phyloP scores from a whole-genome alignment of 768 basidiomycete genomes.

The Rhodotorula taiwanensis region DNA sequence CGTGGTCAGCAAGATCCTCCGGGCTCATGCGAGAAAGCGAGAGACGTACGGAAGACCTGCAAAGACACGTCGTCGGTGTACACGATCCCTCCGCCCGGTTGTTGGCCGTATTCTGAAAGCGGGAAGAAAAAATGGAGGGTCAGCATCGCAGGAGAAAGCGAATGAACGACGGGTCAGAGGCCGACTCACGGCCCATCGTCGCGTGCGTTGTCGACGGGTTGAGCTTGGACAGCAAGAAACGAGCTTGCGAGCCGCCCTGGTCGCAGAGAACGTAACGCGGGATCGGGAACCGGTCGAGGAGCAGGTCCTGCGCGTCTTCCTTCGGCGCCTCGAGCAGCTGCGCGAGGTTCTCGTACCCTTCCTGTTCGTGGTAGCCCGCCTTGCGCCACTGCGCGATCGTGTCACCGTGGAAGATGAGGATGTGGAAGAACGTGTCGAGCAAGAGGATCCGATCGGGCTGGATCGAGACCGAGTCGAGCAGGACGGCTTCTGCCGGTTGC shows the following conservation, averaged over 20 bases:
- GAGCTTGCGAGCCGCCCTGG: slow-evolving; percentile 92
- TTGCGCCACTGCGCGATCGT: slow-evolving; percentile 96
- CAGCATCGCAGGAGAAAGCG: neutral
- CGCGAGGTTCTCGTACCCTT: slow-evolving; percentile 97
- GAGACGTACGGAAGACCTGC: slow-evolving; percentile 65
- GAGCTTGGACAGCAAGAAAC: slow-evolving; percentile 92
- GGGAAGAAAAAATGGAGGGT: neutral
- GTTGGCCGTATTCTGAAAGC: slow-evolving; percentile 60
- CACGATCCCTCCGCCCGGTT: slow-evolving; percentile 76
- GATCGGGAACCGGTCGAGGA: slow-evolving; percentile 91
- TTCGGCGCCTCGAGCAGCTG: slow-evolving; percentile 81
- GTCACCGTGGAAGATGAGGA: slow-evolving; percentile 98
- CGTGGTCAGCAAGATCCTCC: neutral
- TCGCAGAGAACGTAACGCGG: slow-evolving; percentile 97
- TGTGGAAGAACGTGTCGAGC: slow-evolving; percentile 99
- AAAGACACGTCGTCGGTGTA: slow-evolving; percentile 98
- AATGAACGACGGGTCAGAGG: neutral
- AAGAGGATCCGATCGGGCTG: slow-evolving; percentile 93
- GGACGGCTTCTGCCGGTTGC: slow-evolving; percentile 78
- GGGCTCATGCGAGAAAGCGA: neutral
- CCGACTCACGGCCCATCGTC: slow-evolving; percentile 50
- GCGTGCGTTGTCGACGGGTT: slow-evolving; percentile 98
- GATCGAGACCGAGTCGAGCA: slow-evolving; percentile 95
- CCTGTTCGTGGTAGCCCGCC: slow-evolving; percentile 95
- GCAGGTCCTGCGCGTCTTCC: slow-evolving; percentile 84